These are phyloP conservation scores for Fonsecaea nubica DNA, from an alignment of 2,329 filamentous ascomycete species.

Conservation along the genomic window DNA sequence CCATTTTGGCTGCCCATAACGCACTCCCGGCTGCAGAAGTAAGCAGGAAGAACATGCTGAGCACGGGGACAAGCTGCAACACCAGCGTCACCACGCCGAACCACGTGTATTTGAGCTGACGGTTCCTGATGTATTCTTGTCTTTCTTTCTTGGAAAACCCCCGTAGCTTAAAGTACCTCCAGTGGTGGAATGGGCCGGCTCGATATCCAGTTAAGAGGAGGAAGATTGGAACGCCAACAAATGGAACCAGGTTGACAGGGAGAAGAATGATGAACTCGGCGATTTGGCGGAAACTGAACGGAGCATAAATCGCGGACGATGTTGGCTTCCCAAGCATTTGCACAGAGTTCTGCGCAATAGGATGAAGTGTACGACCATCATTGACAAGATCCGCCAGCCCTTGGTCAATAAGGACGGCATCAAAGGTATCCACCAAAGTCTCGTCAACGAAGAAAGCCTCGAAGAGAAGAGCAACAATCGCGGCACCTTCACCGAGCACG, in stretches of 20 bases:
- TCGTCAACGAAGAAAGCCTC: conserved; percentile 84
- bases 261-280: conserved; percentile 79
- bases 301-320: conserved; percentile 76
- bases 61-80: conserved; percentile 82
- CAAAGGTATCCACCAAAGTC: conserved; percentile 80
- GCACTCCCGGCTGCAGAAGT: conserved; percentile 85
- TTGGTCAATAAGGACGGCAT: conserved; percentile 79
- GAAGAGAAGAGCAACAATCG: conserved; percentile 70
- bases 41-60: conserved; percentile 94
- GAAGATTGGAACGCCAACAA: conserved; percentile 82
- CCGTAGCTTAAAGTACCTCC: conserved; percentile 84
- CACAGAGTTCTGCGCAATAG: conserved; percentile 70
- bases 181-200: conserved; percentile 86
- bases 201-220: conserved; percentile 86
- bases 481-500: conserved; percentile 72
- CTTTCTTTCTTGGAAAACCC: conserved; percentile 76
- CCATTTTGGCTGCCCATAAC: conserved; percentile 82
- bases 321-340: conserved; percentile 84
- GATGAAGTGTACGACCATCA: conserved; percentile 68
- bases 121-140: conserved; percentile 70
- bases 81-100: conserved; percentile 86
- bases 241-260: conserved; percentile 85
- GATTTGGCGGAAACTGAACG: conserved; percentile 91
- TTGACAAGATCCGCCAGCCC: conserved; percentile 73
- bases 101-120: conserved; percentile 86